Conservation (phyloP, 768 basidiomycete species). For the Leccinum disarticulatum region DNA sequence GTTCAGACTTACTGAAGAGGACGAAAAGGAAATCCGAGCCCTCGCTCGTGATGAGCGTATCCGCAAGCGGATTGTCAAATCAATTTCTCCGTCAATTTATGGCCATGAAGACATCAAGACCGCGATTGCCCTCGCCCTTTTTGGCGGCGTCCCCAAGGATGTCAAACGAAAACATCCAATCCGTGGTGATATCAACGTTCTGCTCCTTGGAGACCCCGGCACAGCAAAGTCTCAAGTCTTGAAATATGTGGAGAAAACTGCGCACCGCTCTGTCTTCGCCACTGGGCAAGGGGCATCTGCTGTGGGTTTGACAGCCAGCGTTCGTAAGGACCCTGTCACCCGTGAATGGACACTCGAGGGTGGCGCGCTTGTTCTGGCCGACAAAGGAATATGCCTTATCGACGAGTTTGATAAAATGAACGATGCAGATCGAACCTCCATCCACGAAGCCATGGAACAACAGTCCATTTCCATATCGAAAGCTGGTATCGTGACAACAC, state of each 20-base stretch:
- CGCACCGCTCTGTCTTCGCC: constrained; percentile 95
- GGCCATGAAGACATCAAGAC: constrained; percentile 99
- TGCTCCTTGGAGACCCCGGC: constrained; percentile 95
- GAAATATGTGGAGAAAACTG: constrained; percentile 99
- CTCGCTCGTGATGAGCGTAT: constrained; percentile 92
- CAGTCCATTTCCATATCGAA: constrained; percentile 99
- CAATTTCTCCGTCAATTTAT: constrained; percentile 98
- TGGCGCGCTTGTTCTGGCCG: constrained; percentile 95
- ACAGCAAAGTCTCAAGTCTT: constrained; percentile 99
- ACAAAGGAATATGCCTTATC: constrained; percentile 96
- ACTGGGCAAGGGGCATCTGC: constrained; percentile 98
- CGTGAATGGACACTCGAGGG: constrained; percentile 99
- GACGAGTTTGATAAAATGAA: constrained; percentile 99
- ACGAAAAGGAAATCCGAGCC: constrained; percentile 86
- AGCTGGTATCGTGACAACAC: constrained; percentile 96
- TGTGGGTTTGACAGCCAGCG: constrained; percentile 97
- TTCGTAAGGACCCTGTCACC: constrained; percentile 97
- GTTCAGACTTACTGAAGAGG: constrained; percentile 94
- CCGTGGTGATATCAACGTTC: constrained; percentile 96
- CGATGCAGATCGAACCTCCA: constrained; percentile 94
- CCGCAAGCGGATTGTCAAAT: constrained; percentile 96
- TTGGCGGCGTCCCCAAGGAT: constrained; percentile 92
- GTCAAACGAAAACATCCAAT: constrained; percentile 96
- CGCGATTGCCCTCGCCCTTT: constrained; percentile 91
- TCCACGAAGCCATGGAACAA: constrained; percentile 99